Evolutionary conservation across 2,329 filamentous ascomycete species (phyloP), one percentile per base, ranked within the genome.

Genomic region (Clonostachys byssicola): DNA sequence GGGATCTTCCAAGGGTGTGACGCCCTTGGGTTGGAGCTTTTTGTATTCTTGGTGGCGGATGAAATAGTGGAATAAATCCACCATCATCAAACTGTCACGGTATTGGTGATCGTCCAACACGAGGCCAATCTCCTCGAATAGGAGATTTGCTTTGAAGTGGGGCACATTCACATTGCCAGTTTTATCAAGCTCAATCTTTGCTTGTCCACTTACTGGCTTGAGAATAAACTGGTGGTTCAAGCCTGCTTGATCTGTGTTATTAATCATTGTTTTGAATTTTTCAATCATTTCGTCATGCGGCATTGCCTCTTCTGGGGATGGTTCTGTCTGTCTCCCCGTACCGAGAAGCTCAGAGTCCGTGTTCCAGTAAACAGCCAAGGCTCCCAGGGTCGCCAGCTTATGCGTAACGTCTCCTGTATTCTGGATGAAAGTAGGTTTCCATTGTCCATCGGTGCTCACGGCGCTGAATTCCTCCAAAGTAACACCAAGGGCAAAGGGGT

Each of bases 71-170:
- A 99, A 99, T 4, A 97, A 75, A 62, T 99, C 94, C 3, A 97
- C 88, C 74, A 99, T 88, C 94, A 99, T 99, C 49, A 99, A 72
- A 6, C 87, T 90, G 68, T 99, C 94, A 33, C 95, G 88, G 62
- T 99, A 99, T 64, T 99, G 94, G 54, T 96, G 83, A 54, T 99
- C 92, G 56, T 99, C 95, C 34, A 99, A 78, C n/a, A 97, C 89
- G 53, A 99, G 86, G 44, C 95, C 94, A 49, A 99, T 92, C 61
- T 99, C 95, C 60, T 99, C 92, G 57, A 99, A 99, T 2, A 97
- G 72, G 16, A 99, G 71, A 38, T 88, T 88, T 30, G 92, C 89
- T 67, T 96, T 97, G 72, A 94, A 85, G 60, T 92, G 94, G 4
- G 94, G 89, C 14, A 81, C 77, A 48, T 89, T 84, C 30, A 81